These are phyloP conservation scores for Fusarium verrucosum DNA, from an alignment of 2,329 filamentous ascomycete genomes.

Conservation along the genomic window DNA sequence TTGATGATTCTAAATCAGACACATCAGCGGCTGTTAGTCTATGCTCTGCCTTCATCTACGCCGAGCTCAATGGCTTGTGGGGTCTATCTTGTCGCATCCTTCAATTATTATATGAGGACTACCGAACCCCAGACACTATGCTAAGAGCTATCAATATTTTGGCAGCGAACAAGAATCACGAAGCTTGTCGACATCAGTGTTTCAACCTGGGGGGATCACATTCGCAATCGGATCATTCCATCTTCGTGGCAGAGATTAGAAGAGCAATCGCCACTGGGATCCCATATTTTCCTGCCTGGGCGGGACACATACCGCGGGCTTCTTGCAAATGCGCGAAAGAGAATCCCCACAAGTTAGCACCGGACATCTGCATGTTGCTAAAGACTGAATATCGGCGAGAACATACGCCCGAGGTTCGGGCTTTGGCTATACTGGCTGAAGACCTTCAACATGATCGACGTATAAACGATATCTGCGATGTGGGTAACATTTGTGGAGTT, in stretches of 20 bases:
- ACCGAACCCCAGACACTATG: accelerated
- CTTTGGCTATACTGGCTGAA: too few relatives aligned
- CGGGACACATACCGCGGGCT: accelerated
- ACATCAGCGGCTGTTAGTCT: not conserved
- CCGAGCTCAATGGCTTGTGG: not conserved
- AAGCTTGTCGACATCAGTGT: not conserved
- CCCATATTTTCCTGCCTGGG: not conserved
- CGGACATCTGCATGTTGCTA: not conserved
- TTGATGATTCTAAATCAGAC: not conserved
- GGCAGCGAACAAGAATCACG: not conserved
- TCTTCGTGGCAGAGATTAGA: accelerated
- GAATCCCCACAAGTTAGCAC: accelerated
- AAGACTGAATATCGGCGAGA: too few relatives aligned
- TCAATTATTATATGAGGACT: not conserved
- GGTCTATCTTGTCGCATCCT: not conserved
- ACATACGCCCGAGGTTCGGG: too few relatives aligned
- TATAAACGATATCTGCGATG: too few relatives aligned
- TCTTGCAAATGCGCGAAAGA: not conserved
- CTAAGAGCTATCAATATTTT: not conserved
- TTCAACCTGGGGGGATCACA: accelerated
- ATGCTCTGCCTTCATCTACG: not conserved
- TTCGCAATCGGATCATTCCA: not conserved
- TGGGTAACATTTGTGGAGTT: too few relatives aligned
- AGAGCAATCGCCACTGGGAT: not conserved
- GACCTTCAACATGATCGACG: too few relatives aligned